A percentile compares a stretch with the other conserved stretches of the same genome.
phyloP scores from a whole-genome alignment of 1,284 basidiomycete genomes.

The Pseudozyma thailandica region DNA sequence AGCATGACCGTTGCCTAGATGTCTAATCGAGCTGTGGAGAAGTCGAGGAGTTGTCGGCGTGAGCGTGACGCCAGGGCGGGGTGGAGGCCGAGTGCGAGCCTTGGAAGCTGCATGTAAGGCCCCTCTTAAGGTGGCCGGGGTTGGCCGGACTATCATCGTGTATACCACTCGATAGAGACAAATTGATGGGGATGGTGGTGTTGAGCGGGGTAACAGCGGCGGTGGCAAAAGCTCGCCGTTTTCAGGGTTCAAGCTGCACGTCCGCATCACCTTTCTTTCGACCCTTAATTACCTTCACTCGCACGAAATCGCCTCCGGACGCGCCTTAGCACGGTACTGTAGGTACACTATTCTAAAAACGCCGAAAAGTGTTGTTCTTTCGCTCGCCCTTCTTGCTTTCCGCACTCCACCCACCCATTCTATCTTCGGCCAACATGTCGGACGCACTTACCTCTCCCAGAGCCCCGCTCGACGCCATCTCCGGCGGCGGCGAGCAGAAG shows the following conservation, averaged over 20 bases:
- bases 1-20: not conserved
- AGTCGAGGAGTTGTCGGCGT: not conserved
- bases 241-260: not conserved
- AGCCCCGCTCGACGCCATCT: not conserved
- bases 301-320: no score
- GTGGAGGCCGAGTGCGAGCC: slow-evolving; percentile 1
- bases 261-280: not conserved
- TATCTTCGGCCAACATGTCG: slow-evolving; percentile 12
- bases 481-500: not conserved
- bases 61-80: slow-evolving; percentile 6
- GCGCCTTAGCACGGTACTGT: no score
- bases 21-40: not conserved
- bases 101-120: slow-evolving; percentile 6
- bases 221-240: slow-evolving; percentile 3
- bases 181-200: slow-evolving; percentile 4
- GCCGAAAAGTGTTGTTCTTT: slow-evolving; percentile 25
- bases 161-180: not conserved
- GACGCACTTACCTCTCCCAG: slow-evolving; percentile 24
- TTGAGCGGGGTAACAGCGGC: not conserved
- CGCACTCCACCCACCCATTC: not conserved
- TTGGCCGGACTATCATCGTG: slow-evolving; percentile 19
- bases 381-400: not conserved
- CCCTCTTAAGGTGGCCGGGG: slow-evolving; percentile 19
- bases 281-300: no score
- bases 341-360: no score